Conservation (phyloP, 2,329 filamentous ascomycete genomes). For the Parastagonospora nodorum region DNA sequence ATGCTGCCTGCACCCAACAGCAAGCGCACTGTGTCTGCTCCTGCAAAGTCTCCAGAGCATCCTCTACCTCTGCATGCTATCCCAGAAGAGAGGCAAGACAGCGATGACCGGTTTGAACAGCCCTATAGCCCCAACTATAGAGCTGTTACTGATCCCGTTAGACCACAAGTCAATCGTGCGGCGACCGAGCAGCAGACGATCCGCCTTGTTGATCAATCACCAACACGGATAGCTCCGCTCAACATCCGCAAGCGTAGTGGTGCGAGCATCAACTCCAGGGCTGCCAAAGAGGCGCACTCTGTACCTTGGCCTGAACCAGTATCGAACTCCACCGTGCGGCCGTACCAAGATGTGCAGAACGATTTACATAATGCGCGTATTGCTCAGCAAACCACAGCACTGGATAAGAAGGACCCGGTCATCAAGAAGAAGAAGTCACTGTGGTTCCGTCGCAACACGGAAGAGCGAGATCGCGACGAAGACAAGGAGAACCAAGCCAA, state of each 20-base stretch:
- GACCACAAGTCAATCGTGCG: conserved; percentile 30
- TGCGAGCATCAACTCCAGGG: conserved; percentile 33
- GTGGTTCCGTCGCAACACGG: conserved; percentile 50
- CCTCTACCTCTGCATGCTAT: conserved; percentile 54
- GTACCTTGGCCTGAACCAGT: conserved; percentile 21
- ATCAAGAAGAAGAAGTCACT: conserved; percentile 53
- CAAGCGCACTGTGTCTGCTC: conserved; percentile 55
- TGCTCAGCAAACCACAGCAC: conserved; percentile 8
- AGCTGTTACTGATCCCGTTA: conserved; percentile 51
- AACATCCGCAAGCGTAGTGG: conserved; percentile 59
- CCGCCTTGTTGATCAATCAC: conserved; percentile 61
- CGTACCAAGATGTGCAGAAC: conserved; percentile 27
- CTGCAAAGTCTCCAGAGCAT: conserved; percentile 38
- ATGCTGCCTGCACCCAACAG: conserved; percentile 52
- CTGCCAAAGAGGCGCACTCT: conserved; percentile 13
- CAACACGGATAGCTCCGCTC: conserved; percentile 58
- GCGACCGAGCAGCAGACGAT: conserved; percentile 54
- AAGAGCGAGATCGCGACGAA: conserved; percentile 37
- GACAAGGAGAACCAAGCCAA: conserved; percentile 33
- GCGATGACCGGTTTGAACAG: conserved; percentile 37
- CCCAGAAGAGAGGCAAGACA: conserved; percentile 54
- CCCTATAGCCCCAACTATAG: conserved; percentile 38
- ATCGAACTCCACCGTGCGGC: conserved; percentile 14
- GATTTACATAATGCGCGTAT: conserved; percentile 22
- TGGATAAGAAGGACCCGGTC: conserved; percentile 30